phyloP scores from a whole-genome alignment of 2,329 filamentous ascomycete genomes.

The Fusarium succisae region DNA sequence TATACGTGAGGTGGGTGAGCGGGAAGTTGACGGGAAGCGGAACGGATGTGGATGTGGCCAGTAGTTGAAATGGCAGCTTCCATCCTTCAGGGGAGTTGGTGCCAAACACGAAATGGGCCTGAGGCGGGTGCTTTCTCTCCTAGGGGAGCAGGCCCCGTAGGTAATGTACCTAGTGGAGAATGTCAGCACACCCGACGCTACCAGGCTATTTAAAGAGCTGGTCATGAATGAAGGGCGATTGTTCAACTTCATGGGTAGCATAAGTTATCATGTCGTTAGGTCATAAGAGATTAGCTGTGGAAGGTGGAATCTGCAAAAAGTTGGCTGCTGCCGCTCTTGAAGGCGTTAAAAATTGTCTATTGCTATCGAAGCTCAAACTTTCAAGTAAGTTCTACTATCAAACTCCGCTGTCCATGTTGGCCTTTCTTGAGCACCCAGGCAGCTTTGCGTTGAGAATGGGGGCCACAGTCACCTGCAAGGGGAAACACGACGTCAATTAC shows the following conservation, averaged over 20 bases:
- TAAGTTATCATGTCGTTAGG: neutral
- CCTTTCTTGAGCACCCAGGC: neutral
- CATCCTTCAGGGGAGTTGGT: constrained; percentile 34
- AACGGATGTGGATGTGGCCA: constrained; percentile 36
- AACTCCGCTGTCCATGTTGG: neutral
- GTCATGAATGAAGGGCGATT: neutral
- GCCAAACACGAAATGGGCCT: constrained; percentile 35
- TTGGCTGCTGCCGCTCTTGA: neutral
- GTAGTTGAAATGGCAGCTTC: constrained; percentile 26
- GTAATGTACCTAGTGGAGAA: constrained; percentile 28
- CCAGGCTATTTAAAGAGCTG: constrained; percentile 29
- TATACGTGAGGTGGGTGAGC: constrained; percentile 33
- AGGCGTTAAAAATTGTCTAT: neutral
- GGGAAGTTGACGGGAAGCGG: constrained; percentile 37
- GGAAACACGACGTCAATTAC: constrained; percentile 8
- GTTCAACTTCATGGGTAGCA: constrained; percentile 9
- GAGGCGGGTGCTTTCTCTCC: constrained; percentile 25
- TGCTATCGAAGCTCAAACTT: neutral
- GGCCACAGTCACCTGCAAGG: constrained; percentile 21
- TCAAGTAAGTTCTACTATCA: neutral
- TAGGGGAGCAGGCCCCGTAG: constrained; percentile 2
- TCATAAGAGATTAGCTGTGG: neutral
- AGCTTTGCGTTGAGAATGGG: constrained; percentile 12
- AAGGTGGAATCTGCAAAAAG: neutral
- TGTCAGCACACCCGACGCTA: constrained; percentile 29